Conservation (phyloP, 1,284 basidiomycete species). For the Hemileia vastatrix region DNA sequence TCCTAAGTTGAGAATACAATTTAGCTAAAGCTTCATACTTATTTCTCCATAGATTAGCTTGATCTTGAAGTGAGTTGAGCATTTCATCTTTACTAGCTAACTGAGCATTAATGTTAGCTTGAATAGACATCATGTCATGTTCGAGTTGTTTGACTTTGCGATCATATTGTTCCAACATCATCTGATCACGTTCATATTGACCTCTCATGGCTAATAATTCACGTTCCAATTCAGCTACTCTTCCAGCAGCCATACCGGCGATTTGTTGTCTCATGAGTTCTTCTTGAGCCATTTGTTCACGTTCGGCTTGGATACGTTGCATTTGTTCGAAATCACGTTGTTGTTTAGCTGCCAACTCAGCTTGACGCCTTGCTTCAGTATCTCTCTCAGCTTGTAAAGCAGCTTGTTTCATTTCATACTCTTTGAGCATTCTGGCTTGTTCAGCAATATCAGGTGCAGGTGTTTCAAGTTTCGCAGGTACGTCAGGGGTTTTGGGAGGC, state of each 20-base stretch:
- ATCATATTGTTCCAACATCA: slow-evolving; percentile 96
- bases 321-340: slow-evolving; percentile 84
- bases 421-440: slow-evolving; percentile 86
- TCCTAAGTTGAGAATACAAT: slow-evolving; percentile 92
- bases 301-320: slow-evolving; percentile 76
- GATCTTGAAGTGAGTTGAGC: slow-evolving; percentile 90
- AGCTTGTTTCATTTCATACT: slow-evolving; percentile 92
- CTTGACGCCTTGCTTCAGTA: slow-evolving; percentile 66
- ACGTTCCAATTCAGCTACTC: slow-evolving; percentile 70
- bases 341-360: slow-evolving; percentile 68
- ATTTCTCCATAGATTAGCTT: slow-evolving; percentile 92
- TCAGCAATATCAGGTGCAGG: slow-evolving; percentile 65
- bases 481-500: slow-evolving; percentile 54
- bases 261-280: slow-evolving; percentile 66
- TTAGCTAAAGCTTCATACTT: slow-evolving; percentile 99
- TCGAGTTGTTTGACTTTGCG: slow-evolving; percentile 92
- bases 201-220: slow-evolving; percentile 87
- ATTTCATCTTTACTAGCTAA: slow-evolving; percentile 88
- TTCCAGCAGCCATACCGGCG: slow-evolving; percentile 45
- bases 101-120: slow-evolving; percentile 73
- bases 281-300: slow-evolving; percentile 78
- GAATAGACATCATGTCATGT: slow-evolving; percentile 71
- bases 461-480: slow-evolving; percentile 28
- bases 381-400: slow-evolving; percentile 61
- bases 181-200: slow-evolving; percentile 96